These are phyloP conservation scores for Penicillium concentricum DNA, from an alignment of 2,329 filamentous ascomycete genomes.

Conservation along the genomic window DNA sequence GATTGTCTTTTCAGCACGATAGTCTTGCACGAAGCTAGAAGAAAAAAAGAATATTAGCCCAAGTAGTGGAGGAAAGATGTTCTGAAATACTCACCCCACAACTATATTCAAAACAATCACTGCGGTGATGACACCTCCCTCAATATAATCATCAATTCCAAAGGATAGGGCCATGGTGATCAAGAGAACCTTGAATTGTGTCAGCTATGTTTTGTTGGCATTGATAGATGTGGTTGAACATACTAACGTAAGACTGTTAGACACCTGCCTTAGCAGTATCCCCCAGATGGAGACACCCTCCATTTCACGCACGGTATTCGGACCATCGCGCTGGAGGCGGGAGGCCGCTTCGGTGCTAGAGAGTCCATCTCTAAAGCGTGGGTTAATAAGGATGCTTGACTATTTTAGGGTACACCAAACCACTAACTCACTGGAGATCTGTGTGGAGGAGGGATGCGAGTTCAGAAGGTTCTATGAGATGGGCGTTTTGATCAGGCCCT, in stretches of 20 bases:
- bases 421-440: slow-evolving; percentile 17
- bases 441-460: slow-evolving; percentile 16
- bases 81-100: slow-evolving; percentile 44
- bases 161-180: slow-evolving; percentile 68
- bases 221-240: slow-evolving; percentile 19
- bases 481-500: slow-evolving; percentile 4
- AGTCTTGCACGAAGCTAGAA: slow-evolving; percentile 56
- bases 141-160: slow-evolving; percentile 57
- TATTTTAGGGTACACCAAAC: not conserved
- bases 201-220: slow-evolving; percentile 6
- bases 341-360: slow-evolving; percentile 60
- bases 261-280: slow-evolving; percentile 74
- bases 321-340: slow-evolving; percentile 65
- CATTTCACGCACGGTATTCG: slow-evolving; percentile 69
- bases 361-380: slow-evolving; percentile 57
- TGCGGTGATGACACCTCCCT: slow-evolving; percentile 59
- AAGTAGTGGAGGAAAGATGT: rapidly evolving
- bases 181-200: slow-evolving; percentile 61
- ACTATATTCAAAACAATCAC: slow-evolving; percentile 59
- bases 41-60: not conserved
- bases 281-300: slow-evolving; percentile 71
- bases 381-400: not conserved
- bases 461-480: slow-evolving; percentile 16
- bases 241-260: slow-evolving; percentile 71
- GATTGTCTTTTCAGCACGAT: slow-evolving; percentile 60